Conservation (phyloP, 768 basidiomycete species). For the Lentinula edodes region DNA sequence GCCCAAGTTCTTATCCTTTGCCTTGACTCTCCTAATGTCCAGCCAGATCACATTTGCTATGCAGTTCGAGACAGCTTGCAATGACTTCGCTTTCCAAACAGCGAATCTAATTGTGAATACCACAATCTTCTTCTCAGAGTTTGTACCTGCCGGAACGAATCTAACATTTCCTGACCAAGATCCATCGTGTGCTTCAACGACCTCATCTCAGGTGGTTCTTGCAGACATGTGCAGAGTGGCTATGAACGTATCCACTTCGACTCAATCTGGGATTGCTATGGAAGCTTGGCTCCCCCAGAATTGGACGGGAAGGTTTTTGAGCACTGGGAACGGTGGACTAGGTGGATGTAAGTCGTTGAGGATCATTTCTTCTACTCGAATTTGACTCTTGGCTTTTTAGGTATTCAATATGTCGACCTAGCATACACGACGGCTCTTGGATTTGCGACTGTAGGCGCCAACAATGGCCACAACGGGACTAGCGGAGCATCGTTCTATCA, state of each 20-base stretch:
- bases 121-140: not conserved
- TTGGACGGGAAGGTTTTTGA: conserved; percentile 9
- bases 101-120: not conserved
- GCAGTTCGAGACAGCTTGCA: not conserved
- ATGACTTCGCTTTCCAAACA: not conserved
- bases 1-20: not conserved
- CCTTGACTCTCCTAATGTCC: not conserved
- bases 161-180: not conserved
- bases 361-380: not conserved
- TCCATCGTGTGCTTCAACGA: not conserved
- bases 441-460: conserved; percentile 13
- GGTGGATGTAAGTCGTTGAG: conserved; percentile 7
- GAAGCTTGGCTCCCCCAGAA: conserved; percentile 12
- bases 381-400: conserved; percentile 1
- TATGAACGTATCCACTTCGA: conserved; percentile 8
- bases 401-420: conserved; percentile 13
- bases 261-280: conserved; percentile 3
- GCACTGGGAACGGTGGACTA: conserved; percentile 9
- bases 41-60: not conserved
- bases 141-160: not conserved
- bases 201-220: not conserved
- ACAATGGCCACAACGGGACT: conserved; percentile 15
- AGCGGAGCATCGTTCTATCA: conserved; percentile 11
- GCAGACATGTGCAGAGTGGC: conserved; percentile 8
- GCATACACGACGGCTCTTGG: conserved; percentile 9